phyloP scores from a whole-genome alignment of 1,139 yeast genomes.

The Taphrina betulina region DNA sequence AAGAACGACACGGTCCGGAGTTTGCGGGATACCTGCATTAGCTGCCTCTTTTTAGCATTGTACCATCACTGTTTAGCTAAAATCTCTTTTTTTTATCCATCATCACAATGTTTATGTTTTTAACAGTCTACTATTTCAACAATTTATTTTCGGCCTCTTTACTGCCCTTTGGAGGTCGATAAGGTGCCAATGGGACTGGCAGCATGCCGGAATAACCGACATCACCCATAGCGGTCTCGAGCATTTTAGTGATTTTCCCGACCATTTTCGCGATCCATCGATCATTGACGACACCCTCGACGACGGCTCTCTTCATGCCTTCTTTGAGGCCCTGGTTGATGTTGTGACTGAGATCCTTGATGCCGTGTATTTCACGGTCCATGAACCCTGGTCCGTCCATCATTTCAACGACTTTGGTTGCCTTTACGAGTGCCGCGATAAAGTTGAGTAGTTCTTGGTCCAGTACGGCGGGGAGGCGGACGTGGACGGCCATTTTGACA shows the following conservation, averaged over 20 bases:
- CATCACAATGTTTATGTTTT: no score
- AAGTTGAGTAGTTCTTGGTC: slow-evolving; percentile 31
- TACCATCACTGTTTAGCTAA: no score
- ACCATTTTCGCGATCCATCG: slow-evolving; percentile 26
- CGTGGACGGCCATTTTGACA: slow-evolving; percentile 27
- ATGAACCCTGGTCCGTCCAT: slow-evolving; percentile 14
- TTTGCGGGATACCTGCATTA: no score
- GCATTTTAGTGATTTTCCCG: slow-evolving; percentile 23
- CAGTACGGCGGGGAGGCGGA: slow-evolving; percentile 25
- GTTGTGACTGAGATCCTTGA: slow-evolving; percentile 4
- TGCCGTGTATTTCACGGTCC: slow-evolving; percentile 18
- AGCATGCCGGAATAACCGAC: slow-evolving; percentile 24
- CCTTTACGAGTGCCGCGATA: slow-evolving; percentile 26
- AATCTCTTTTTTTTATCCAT: no score
- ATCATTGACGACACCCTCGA: slow-evolving; percentile 29
- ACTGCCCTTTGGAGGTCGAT: slow-evolving; percentile 15
- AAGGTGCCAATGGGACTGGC: slow-evolving; percentile 23
- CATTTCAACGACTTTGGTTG: slow-evolving; percentile 23
- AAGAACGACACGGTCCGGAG: no score
- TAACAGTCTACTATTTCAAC: no score
- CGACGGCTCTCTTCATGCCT: slow-evolving; percentile 25
- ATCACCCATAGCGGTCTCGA: slow-evolving; percentile 28
- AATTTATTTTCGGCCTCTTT: slow-evolving; percentile 8
- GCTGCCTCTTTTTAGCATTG: no score
- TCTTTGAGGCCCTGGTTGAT: slow-evolving; percentile 23